Evolutionary conservation across 2,329 filamentous ascomycete genomes (phyloP), one percentile per base, ranked within the genome.

Genomic region (Pseudogymnoascus sp.): DNA sequence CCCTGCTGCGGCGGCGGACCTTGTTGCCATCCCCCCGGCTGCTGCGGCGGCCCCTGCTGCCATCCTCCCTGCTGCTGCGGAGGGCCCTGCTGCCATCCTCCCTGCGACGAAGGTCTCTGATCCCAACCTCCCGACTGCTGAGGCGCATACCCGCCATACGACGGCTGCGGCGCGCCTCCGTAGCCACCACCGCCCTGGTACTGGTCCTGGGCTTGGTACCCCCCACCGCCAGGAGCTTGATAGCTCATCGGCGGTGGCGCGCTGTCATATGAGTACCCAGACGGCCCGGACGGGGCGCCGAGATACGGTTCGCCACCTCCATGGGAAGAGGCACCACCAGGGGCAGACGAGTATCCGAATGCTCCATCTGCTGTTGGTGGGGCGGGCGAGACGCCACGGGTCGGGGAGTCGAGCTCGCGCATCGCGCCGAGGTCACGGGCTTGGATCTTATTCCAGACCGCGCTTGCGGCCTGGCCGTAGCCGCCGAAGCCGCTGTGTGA

Each of bases 401-500:
- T n/a, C 4, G 18, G 28, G 0, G 28, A 35, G 61, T 81, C 76
- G 3, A 73, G 72, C 2, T 78, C 79, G 38, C 75, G 76, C 77
- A 83, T 79, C 10, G 79, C 79, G 58, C 76, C 74, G 10, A 84
- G 70, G 63, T 86, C 82, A 61, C 82, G 76, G 2, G 77, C 80
- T 64, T 79, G 78, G 59, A 86, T 81, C 66, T 86, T 80, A 8
- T 77, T 77, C 81, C 83, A 86, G 3, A 86, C 74, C 0, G 80
- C 82, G 3, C 79, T 82, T 0, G 78, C 74, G 1, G 82, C 81
- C 66, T 82, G 82, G 21, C 82, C 82, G 65, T 79, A 76, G n/a
- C 77, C 76, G 7, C 69, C 70, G 3, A 71, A 65, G 19, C 68
- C 62, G 19, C 71, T 67, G 37, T 73, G 71, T 13, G 65, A 66